Evolutionary conservation across 139 green algal genomes (phyloP).

Genomic region (Chlorella sp.): DNA sequence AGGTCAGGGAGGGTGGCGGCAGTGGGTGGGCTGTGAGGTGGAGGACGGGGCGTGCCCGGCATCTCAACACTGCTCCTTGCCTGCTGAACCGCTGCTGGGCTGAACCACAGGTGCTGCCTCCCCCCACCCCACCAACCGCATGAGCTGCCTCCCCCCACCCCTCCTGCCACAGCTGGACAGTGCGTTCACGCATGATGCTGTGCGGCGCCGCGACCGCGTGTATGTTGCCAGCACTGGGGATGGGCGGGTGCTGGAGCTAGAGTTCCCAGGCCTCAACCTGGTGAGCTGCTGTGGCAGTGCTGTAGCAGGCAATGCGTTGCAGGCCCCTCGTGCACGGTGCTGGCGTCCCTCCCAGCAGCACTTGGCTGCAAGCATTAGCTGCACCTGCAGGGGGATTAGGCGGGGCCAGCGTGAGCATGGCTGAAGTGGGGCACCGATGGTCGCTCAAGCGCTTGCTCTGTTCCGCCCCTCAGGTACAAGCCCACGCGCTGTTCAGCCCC

Average conservation of each 20-base stretch:
- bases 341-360: no score
- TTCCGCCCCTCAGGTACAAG: no score
- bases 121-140: no score
- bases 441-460: no score
- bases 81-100: no score
- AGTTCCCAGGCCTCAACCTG: conserved; percentile 61
- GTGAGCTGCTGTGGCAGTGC: conserved; percentile 21
- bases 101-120: neutral
- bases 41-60: neutral
- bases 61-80: neutral
- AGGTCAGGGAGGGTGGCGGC: conserved; percentile 29
- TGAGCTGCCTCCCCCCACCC: neutral
- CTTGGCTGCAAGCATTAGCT: no score
- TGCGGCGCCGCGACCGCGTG: conserved; percentile 55
- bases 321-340: no score
- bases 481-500: conserved; percentile 60
- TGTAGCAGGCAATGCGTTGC: no score
- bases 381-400: no score
- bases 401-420: no score
- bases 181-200: conserved; percentile 77
- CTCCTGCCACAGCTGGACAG: conserved; percentile 1
- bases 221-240: conserved; percentile 74
- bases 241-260: conserved; percentile 69
- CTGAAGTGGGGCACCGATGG: no score
- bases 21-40: neutral